Percentiles rank a stretch among this genome's conserved stretches.
These are phyloP conservation scores for Phyllosticta paracitricarpa DNA, from an alignment of 2,329 filamentous ascomycete genomes.

Conservation along the genomic window DNA sequence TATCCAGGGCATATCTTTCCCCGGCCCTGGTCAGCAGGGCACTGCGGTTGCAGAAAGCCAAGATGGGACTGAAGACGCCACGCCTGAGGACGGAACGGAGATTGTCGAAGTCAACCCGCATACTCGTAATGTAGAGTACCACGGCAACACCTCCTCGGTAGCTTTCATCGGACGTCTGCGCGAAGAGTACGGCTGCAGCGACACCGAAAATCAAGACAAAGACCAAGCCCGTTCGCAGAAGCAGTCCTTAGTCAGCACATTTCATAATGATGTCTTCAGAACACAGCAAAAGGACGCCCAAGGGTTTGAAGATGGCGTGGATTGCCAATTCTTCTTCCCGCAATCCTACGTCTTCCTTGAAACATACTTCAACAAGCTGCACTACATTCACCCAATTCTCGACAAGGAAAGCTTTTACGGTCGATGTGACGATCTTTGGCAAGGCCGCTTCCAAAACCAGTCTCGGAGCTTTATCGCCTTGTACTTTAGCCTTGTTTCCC, in stretches of 20 bases:
- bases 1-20: background rate
- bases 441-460: constrained; percentile 21
- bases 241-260: constrained; percentile 34
- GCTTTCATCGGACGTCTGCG: constrained; percentile 36
- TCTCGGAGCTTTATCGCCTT: constrained; percentile 36
- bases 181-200: constrained; percentile 13
- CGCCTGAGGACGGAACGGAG: constrained; percentile 33
- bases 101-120: constrained; percentile 35
- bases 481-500: constrained; percentile 38
- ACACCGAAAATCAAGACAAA: constrained; percentile 8
- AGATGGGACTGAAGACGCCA: constrained; percentile 13
- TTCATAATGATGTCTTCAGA: constrained; percentile 39
- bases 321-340: constrained; percentile 31
- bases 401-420: constrained; percentile 36
- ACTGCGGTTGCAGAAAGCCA: background rate
- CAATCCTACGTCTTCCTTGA: constrained; percentile 38
- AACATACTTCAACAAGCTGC: constrained; percentile 39
- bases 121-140: constrained; percentile 33
- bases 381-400: constrained; percentile 39
- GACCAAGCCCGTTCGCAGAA: constrained; percentile 16
- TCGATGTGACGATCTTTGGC: constrained; percentile 36
- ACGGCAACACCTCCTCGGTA: constrained; percentile 39
- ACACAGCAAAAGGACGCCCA: constrained; percentile 2
- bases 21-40: background rate
- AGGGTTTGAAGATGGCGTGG: constrained; percentile 9